Base-by-base conservation (phyloP, 1,284 basidiomycete species). In the Amylostereum chailletii region DNA sequence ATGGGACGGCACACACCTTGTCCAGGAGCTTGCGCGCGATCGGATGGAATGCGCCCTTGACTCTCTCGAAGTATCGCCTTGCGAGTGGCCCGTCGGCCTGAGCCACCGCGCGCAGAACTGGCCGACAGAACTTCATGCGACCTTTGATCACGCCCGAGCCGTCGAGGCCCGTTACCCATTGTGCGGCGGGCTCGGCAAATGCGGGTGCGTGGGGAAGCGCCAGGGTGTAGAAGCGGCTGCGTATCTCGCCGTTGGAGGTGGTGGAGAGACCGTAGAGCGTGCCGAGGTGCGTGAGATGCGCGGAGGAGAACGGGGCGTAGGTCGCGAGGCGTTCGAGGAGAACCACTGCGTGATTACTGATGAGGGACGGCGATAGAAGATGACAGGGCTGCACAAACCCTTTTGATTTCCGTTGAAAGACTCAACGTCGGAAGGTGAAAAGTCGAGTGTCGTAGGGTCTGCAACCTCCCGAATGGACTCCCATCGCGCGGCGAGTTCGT, bases 61-160 rank as follows among this genome's bases (percentile, higher is more conserved):
- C 65, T 42, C 64, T 68, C 42, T 60, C 58, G 61, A 84, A 92
- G 33, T 68, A 71, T 27, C 71, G 69, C 55, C 79, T 68, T 1
- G 94, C 88, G 34, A 93, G 65, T 26, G 70, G 67, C 11, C 69
- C 64, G 62, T 92, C 76, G 26, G 86, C 81, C 50, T 75, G 71
- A 34, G 60, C 64, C 19, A 81, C 73, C 0, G 69, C 74, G 39
- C 76, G 65, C 59, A 88, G 80, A 5, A 79, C 67, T 0, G 84
- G 84, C 49, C 89, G 66, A 62, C 86, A 90, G 68, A 90, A 90
- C 63, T 91, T 90, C 86, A 90, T 89, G 26, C 88, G 71, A 3
- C 85, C 86, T 59, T 84, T 82, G 51, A 88, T 65, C 37, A 79
- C 66, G 3, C 75, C 80, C 8, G 71, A 75, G 31, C 69, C 77